Evolutionary conservation across 2,329 filamentous ascomycete genomes (phyloP), one percentile per base, ranked within the genome.

Genomic region (Neofusicoccum cordaticola): DNA sequence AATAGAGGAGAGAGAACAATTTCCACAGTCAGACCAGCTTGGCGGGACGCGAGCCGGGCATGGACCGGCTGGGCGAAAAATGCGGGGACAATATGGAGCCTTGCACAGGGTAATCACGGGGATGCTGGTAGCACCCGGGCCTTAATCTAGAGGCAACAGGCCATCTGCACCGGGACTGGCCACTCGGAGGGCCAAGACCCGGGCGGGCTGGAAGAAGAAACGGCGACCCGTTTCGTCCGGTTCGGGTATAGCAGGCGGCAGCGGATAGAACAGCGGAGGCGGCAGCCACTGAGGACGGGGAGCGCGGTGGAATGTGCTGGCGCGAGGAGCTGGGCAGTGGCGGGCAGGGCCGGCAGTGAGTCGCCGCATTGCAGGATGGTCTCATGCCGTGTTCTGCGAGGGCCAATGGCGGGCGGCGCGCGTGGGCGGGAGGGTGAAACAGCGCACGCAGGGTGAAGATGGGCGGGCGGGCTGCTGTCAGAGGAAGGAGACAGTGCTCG

Each of bases 11-110:
- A 4, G 22, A 44, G 22, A 39, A 22, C 52, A 57, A 57, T 57
- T 57, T 57, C 52, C 52, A 57, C 12, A 9, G 39, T 34, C 52
- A 57, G 52, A 44, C 52, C 52, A 57, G 52, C 39, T 42, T 8
- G 52, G 39, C 22, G 39, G 52, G 22, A 53, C 7, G 15, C 50
- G 35, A 53, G 50, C 50, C 50, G 34, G 50, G 22, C 39, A 22
- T 2, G 22, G 41, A 8, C 44, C 37, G 52, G 22, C 39, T 44
- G 15, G 39, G 52, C 39, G 27, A 31, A 7, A 57, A 44, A 44
- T 42, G 52, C 52, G 52, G 52, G 52, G 52, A 41, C 35, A 57
- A 13, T 41, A 4, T 31, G 13, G 15, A 19, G 17, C 39, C 22
- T 17, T 31, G 6, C 2, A 22, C 37, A 34, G 41, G 52, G 12